Evolutionary conservation across 139 green algal species (phyloP), one percentile per base, ranked within the genome.

Genomic region (Chlamydomonas sp.): DNA sequence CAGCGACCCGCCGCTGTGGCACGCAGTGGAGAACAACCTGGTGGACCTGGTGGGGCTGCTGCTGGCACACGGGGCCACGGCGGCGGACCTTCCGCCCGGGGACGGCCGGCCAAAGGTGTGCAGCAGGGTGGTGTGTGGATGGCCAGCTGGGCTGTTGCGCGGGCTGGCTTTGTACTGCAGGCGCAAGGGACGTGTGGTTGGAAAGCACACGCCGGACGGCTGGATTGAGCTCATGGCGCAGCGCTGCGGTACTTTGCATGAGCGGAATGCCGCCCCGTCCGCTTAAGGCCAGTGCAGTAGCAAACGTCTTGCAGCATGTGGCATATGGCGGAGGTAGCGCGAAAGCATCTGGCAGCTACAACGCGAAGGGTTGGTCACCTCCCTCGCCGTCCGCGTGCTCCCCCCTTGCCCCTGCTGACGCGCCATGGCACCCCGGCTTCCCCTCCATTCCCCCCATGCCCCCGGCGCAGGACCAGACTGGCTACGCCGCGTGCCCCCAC

Each of bases 1-100:
- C 3, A 89, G 80, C 62, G 89, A 92, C 71, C 89, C 89, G 10
- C 81, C 89, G 57, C 60, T 90, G 77, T 92, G 89, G 85, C 89
- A 92, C 20, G 89, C 85, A 4, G 81, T 92, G 76, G 89, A 92
- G 77, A 88, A 92, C 57, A 88, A 88, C 77, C 85, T 90, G 66
- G 77, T 67, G 72, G 71, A 80, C 17, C 80, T 89, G 81, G 85
- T 92, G 63, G 77, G 67, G 31, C 64, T 85, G 77, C 85, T 92
- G 81, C 78, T 92, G 59, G 68, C 79, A 71, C 57, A 84, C 77
- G 77, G 78, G 18, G 89, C 85, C 9, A 86, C 75, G 2, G 80
- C 89, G 3, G 84, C 68, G 2, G 89, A 90, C 80, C 68, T 86
- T 1, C 82, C 82, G 61, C 82, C 62, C 4, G 49, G 63, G 69